These are phyloP conservation scores for Fusarium newnesense DNA, from an alignment of 2,329 filamentous ascomycete genomes.

Conservation along the genomic window DNA sequence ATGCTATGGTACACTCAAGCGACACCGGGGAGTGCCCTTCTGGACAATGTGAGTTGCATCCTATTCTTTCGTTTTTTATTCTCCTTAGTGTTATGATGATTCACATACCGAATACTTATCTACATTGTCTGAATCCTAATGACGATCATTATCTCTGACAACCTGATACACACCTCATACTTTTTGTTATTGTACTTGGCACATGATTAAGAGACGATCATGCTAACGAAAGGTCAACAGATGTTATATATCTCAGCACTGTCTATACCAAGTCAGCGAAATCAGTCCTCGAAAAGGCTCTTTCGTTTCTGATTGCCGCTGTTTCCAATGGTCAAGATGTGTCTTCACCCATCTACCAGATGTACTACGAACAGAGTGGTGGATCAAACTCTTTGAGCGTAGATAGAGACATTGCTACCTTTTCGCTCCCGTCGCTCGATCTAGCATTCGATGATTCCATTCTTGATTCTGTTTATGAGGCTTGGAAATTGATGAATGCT, in stretches of 20 bases:
- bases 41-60: constrained; percentile 83
- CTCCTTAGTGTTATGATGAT: constrained; percentile 81
- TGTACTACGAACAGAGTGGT: constrained; percentile 66
- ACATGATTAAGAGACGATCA: constrained; percentile 29
- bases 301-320: constrained; percentile 54
- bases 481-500: constrained; percentile 74
- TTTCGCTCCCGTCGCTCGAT: constrained; percentile 70
- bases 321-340: constrained; percentile 42
- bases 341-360: constrained; percentile 57
- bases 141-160: constrained; percentile 91
- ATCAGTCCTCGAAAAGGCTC: constrained; percentile 51
- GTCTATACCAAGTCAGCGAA: constrained; percentile 49
- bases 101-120: constrained; percentile 92
- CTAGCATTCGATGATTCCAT: constrained; percentile 79
- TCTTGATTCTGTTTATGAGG: constrained; percentile 72
- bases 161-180: constrained; percentile 72
- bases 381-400: constrained; percentile 41
- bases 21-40: constrained; percentile 91
- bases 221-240: constrained; percentile 48
- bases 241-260: constrained; percentile 52
- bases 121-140: constrained; percentile 98
- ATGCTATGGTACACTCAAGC: constrained; percentile 79
- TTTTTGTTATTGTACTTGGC: constrained; percentile 11
- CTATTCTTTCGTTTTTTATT: constrained; percentile 28
- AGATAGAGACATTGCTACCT: constrained; percentile 60